phyloP scores from a whole-genome alignment of 805 yeast species.

The Lachancea sp. region DNA sequence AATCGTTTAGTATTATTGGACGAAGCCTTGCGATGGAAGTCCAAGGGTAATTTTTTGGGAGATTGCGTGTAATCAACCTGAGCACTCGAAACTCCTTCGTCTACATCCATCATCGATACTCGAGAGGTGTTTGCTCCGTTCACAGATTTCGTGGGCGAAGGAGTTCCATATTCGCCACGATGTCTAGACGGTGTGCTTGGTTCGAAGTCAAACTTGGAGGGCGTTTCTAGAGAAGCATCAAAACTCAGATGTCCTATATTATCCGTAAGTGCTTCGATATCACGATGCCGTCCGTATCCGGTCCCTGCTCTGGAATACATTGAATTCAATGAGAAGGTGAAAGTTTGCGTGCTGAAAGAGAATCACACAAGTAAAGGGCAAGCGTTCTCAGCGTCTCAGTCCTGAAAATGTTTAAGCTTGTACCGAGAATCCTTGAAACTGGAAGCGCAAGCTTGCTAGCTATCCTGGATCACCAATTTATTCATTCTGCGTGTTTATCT shows the following conservation, averaged over 20 bases:
- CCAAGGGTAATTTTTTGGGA: constrained; percentile 35
- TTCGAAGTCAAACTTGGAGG: constrained; percentile 5
- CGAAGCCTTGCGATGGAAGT: constrained; percentile 53
- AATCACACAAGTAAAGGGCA: background rate
- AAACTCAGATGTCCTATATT: constrained; percentile 32
- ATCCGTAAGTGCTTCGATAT: constrained; percentile 31
- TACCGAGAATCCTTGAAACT: background rate
- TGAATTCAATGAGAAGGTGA: background rate
- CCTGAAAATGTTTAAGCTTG: background rate
- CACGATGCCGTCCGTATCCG: constrained; percentile 12
- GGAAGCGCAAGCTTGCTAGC: background rate
- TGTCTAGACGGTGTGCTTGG: constrained; percentile 21
- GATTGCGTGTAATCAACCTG: constrained; percentile 26
- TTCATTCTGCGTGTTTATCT: background rate
- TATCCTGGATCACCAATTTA: background rate
- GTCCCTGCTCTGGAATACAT: constrained; percentile 25
- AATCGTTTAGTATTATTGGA: constrained; percentile 74
- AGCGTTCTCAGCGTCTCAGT: background rate
- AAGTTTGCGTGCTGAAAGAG: background rate
- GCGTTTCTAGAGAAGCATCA: constrained; percentile 14
- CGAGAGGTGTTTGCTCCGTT: constrained; percentile 16
- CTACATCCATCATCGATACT: constrained; percentile 31
- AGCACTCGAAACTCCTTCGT: constrained; percentile 16
- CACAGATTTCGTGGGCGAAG: constrained; percentile 29
- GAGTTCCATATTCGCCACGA: constrained; percentile 21